Evolutionary conservation across 495 filamentous ascomycete genomes (phyloP), one percentile per base, ranked within the genome.

Genomic region (Immersiella caudata): DNA sequence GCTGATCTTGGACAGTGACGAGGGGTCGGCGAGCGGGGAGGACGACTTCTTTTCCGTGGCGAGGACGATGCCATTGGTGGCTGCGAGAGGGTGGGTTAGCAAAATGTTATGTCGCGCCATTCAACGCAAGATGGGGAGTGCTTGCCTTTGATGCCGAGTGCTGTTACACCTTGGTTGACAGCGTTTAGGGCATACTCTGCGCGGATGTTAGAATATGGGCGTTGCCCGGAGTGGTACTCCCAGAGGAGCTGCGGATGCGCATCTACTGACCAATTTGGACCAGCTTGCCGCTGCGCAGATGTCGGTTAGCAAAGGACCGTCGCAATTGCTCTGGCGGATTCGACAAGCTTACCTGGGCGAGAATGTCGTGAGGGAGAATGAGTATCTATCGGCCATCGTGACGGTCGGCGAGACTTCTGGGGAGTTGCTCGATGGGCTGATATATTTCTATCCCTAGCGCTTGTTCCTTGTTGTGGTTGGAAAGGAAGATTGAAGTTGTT

Each of bases 31-130:
- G 75, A 97, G 90, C 55, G 94, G 93, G 4, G 95, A 97, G 20
- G 93, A 96, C 46, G 94, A 97, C 82, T 99, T 99, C 88, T 99
- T 98, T 80, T 99, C 95, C 62, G 95, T 99, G 52, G 95, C 95
- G 69, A 99, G 92, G 69, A 99, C 96, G 81, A 99, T 96, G 75
- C 95, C 95, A 80, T 98, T 99, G 70, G 94, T 97, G 65, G 94
- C 94, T 97, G 61, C 21, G 22, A 55, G 14, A 35, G 24, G 0
- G 12, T 16, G 20, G 20, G 46, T 50, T 36, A 1, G 6, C 26
- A 33, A 22, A 12, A 4, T 18, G n/a, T 18, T 26, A 6, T 25
- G 58, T 24, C 26, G 54, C 9, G 27, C 56, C 12, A 1, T 61
- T 24, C 25, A 33, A 60, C 55, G 40, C 46, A n/a, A 57, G 18